Conservation (phyloP, 2,329 filamentous ascomycete genomes). For the Penicillium hordei region DNA sequence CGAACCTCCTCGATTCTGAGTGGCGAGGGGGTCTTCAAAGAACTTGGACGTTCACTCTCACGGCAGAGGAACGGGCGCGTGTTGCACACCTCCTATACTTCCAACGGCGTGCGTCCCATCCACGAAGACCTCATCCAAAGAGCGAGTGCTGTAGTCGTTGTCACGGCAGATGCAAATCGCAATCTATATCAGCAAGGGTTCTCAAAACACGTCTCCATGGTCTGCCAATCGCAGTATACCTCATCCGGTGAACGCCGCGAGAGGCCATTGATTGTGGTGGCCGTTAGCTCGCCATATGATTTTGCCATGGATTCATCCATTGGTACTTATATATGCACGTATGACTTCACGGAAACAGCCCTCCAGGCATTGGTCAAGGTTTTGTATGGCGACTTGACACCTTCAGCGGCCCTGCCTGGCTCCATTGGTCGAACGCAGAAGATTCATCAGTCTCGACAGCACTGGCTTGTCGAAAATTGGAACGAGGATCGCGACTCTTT, state of each 20-base stretch:
- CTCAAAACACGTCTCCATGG: constrained; percentile 93
- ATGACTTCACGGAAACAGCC: constrained; percentile 92
- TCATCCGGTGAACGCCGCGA: constrained; percentile 51
- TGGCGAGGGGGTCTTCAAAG: constrained; percentile 87
- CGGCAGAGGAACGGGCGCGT: constrained; percentile 82
- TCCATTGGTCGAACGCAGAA: constrained; percentile 86
- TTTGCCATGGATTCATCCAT: constrained; percentile 91
- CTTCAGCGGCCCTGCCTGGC: constrained; percentile 60
- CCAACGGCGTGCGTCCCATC: constrained; percentile 85
- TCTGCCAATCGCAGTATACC: constrained; percentile 60
- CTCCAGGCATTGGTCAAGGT: constrained; percentile 80
- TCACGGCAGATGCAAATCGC: constrained; percentile 90
- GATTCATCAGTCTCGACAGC: constrained; percentile 81
- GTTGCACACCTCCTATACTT: constrained; percentile 91
- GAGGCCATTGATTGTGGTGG: constrained; percentile 86
- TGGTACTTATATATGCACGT: constrained; percentile 90
- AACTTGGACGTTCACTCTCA: constrained; percentile 83
- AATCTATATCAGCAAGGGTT: constrained; percentile 94
- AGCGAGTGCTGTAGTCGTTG: constrained; percentile 81
- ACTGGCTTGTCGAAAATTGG: constrained; percentile 91
- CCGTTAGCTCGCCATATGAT: constrained; percentile 93
- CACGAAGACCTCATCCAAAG: constrained; percentile 91
- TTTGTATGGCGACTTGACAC: constrained; percentile 71
- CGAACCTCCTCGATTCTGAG: constrained; percentile 72
- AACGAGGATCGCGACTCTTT: constrained; percentile 73